Base-by-base conservation (phyloP, 2,329 filamentous ascomycete genomes). In the Colletotrichum nymphaeae region DNA sequence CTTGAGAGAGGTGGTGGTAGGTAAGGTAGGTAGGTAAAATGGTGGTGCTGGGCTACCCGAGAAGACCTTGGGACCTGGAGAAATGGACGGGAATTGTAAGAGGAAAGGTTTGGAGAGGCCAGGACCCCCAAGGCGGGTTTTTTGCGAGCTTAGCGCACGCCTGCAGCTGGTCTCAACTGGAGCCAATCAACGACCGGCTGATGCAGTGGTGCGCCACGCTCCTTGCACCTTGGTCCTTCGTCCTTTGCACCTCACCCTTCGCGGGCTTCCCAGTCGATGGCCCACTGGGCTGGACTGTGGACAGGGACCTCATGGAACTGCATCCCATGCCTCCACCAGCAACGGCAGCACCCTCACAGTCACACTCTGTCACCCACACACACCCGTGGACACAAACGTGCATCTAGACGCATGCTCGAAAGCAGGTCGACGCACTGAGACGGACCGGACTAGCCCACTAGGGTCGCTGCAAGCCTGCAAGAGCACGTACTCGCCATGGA, bases 131-230 rank as follows among this genome's bases (percentile, higher is more conserved):
- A 78, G 78, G 77, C 76, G 76, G 78, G 78, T 69, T 78, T 74
- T 78, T 79, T 75, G 76, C 78, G 79, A 76, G 63, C 72, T 74
- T 76, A 75, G 75, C 76, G 76, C 71, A 74, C 63, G 37, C 72
- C 76, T 78, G 77, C 77, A 79, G 77, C 76, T 76, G 78, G 78
- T 72, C 68, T 74, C 57, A 59, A 62, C 62, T 69, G 76, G 75
- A 76, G 69, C 81, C 81, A 83, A 82, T 83, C 77, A 81, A 76
- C 75, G 55, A 22, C 75, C 71, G 70, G 65, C 65, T 72, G 49
- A 52, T 73, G 67, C 71, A 70, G 70, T 74, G 67, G 76, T 75
- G 75, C 77, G 79, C 78, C 79, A 80, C 77, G 76, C 76, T 56
- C 63, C 32, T 65, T 57, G 52, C 76, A 75, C 76, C 72, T 70